These are phyloP conservation scores for Colletotrichum filicis DNA, from an alignment of 2,329 filamentous ascomycete genomes.

Conservation along the genomic window DNA sequence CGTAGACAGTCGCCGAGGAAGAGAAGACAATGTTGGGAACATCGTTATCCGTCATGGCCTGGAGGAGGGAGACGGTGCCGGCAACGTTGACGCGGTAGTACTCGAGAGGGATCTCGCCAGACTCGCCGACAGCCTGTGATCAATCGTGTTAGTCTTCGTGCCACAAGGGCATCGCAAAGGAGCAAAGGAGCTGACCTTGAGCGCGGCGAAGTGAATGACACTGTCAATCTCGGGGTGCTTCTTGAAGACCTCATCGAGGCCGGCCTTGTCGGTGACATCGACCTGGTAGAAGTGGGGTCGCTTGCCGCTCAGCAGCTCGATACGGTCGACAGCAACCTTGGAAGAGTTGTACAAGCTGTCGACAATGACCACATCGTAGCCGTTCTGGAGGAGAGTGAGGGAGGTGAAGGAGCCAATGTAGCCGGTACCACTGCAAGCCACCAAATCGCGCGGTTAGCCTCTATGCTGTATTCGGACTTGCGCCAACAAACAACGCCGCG, in stretches of 20 bases:
- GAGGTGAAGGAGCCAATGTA: constrained; percentile 99
- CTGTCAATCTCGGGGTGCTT: constrained; percentile 95
- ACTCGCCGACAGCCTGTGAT: constrained; percentile 92
- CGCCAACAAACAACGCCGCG: constrained; percentile 10
- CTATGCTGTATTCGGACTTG: not conserved
- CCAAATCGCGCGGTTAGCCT: constrained; percentile 21
- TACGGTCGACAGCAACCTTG: constrained; percentile 89
- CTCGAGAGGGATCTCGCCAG: constrained; percentile 90
- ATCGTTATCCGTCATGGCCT: constrained; percentile 88
- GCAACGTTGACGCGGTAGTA: constrained; percentile 98
- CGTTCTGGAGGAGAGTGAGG: constrained; percentile 90
- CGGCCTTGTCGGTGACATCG: constrained; percentile 88
- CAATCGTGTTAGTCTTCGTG: not conserved
- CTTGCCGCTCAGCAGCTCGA: constrained; percentile 92
- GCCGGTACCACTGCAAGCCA: constrained; percentile 82
- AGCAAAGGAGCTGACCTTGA: constrained; percentile 75
- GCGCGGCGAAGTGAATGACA: constrained; percentile 97
- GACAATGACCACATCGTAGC: constrained; percentile 95
- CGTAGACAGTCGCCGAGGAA: constrained; percentile 97
- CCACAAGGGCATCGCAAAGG: not conserved
- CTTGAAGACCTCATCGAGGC: constrained; percentile 86
- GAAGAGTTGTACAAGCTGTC: constrained; percentile 99
- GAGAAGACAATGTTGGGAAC: constrained; percentile 99
- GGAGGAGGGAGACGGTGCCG: constrained; percentile 88
- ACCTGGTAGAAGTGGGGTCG: constrained; percentile 85